phyloP scores from a whole-genome alignment of 2,329 filamentous ascomycete species.

The Pseudogymnoascus sp. region DNA sequence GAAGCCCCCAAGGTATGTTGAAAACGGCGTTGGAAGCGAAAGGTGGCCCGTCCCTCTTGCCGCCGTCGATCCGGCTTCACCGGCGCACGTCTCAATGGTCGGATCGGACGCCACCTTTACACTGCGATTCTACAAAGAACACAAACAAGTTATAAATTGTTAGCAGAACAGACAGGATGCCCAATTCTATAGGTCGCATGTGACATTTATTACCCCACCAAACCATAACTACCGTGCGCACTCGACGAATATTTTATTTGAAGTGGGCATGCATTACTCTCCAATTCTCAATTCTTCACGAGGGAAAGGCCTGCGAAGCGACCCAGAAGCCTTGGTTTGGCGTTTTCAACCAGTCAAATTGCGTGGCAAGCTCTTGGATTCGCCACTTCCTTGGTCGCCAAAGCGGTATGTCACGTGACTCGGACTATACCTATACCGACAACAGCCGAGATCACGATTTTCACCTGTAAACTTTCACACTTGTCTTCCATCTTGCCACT shows the following conservation, averaged over 20 bases:
- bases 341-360: not conserved
- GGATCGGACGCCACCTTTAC: not conserved
- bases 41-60: not conserved
- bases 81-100: not conserved
- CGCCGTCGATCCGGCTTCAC: not conserved
- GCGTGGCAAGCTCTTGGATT: not conserved
- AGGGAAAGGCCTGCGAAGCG: not conserved
- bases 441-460: constrained; percentile 1
- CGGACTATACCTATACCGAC: not conserved
- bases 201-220: not conserved
- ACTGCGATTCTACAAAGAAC: not conserved
- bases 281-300: not conserved
- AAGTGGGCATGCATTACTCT: not conserved
- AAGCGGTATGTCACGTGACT: not conserved
- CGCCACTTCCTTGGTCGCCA: not conserved
- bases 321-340: too few relatives aligned
- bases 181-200: not conserved
- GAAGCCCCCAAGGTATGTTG: not conserved
- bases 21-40: not conserved
- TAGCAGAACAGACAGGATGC: not conserved
- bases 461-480: not conserved
- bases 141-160: not conserved
- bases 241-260: not conserved
- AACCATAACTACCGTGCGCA: not conserved
- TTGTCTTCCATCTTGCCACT: not conserved